Base-by-base conservation (phyloP, 2,329 filamentous ascomycete genomes). In the Talaromyces sp. region DNA sequence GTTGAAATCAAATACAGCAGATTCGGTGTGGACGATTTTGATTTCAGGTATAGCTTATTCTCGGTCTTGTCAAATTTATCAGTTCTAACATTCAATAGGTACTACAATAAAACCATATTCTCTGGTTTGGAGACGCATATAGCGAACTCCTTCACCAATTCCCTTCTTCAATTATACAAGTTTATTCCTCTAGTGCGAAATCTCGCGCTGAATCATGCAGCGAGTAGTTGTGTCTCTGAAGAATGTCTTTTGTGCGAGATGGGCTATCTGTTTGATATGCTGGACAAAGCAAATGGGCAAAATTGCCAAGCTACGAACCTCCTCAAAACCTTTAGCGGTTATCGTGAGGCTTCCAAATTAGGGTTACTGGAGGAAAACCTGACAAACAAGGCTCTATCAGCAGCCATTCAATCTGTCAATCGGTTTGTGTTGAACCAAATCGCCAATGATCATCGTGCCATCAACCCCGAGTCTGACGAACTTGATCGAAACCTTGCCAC, bases 1-100 rank as follows among this genome's bases (percentile, higher is more conserved):
- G 90, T 97, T 11, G 93, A 97, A 74, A 99, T 99, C 77, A 97
- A 97, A 73, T 99, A 97, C 79, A 97, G 93, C 81, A 95, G 92
- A 72, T 99, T 97, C 74, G 94, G 94, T 21, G 92, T 99, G n/a
- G 93, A 97, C 69, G 95, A 99, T 74, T 99, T 99, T 73, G 94
- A 99, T 74, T 99, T 99, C 76, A 89, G 89, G 87, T 97, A 89
- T 74, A 97, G 90, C 79, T 95, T 32, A 31, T 21, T 19, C 6
- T 27, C 9, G 17, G 3, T 24, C 3, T 4, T 56, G 38, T 29
- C 24, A 10, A 4, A 12, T 17, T 46, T 3, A 26, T 24, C 19
- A n/a, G 3, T 19, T 14, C 64, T 66, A 41, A 64, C 56, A 61
- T 67, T 64, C 66, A 58, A 3, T 65, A 91, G 91, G 60, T 97